Evolutionary conservation across 2,329 filamentous ascomycete genomes (phyloP), one percentile per base, ranked within the genome.

Genomic region (Aspergillus ochraceoroseus): DNA sequence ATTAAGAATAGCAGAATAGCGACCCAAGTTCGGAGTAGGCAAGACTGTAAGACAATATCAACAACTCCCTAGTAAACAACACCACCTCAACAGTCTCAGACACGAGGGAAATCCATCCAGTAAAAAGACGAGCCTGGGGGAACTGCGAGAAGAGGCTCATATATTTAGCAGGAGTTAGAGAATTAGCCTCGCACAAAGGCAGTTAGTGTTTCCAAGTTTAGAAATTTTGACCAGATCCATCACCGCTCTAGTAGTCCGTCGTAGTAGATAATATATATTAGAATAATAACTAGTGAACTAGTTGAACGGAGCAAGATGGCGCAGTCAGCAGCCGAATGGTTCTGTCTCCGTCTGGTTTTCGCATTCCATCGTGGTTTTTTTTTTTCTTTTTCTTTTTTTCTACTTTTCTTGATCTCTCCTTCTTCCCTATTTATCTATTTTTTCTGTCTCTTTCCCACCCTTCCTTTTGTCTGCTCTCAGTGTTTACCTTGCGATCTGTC

Each of bases 181-280:
- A n/a, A n/a, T n/a, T n/a, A n/a, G n/a, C n/a, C 29, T 13, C 13
- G 14, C 13, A 33, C 18, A 19, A 33, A 23, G 30, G 18, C 18
- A 28, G 14, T 41, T 48, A 44, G 47, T 29, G 48, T 46, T 51
- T 45, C 48, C 46, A 51, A 51, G 48, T 41, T 51, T 51, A 51
- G 48, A 44, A 49, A 36, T 25, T 23, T 38, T 32, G 31, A 26
- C 31, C 23, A 26, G 22, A 26, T n/a, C 22, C 42, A 40, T 34
- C 38, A 38, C 39, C 43, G 37, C 31, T 19, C 40, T 33, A 29
- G 26, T 31, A 22, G 9, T 22, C 9, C 5, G 20, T 22, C 20
- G 20, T 22, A 22, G 20, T 22, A 22, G 20, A 22, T 22, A 22
- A 5, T 22, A 22, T n/a, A 15, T n/a, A 36, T 27, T 27, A 27